A percentile compares a stretch with the other conserved stretches of the same genome.
Evolutionary conservation across 768 basidiomycete genomes (phyloP).

Genomic region (Pholiota microspora): DNA sequence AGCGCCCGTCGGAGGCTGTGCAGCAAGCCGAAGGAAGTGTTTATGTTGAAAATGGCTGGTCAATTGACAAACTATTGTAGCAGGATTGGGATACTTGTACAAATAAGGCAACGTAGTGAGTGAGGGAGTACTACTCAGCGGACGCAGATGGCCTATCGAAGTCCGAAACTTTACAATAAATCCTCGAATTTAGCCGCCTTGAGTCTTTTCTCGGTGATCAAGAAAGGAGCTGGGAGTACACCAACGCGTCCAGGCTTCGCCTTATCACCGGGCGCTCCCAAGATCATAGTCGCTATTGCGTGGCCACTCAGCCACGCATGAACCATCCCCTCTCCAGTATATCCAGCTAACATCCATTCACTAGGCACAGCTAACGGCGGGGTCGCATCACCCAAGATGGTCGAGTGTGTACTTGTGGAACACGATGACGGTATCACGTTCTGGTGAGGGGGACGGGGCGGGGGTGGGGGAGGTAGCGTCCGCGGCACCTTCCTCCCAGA

Average conservation of each 20-base stretch:
- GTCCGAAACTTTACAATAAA: conserved; percentile 17
- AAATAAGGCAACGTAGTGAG: no score
- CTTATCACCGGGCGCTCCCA: conserved; percentile 18
- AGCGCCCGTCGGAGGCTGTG: no score
- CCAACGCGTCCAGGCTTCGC: conserved; percentile 23
- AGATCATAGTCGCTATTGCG: neutral
- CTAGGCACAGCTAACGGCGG: conserved; percentile 32
- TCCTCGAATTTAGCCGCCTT: conserved; percentile 39
- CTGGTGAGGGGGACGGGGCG: conserved; percentile 3
- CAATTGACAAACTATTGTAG: no score
- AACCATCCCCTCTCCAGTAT: conserved; percentile 17
- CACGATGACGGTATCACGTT: neutral
- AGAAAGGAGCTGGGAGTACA: conserved; percentile 43
- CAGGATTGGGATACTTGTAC: no score
- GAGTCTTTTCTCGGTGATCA: conserved; percentile 49
- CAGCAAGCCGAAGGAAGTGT: no score
- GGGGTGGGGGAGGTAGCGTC: neutral
- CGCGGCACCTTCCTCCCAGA: conserved; percentile 35
- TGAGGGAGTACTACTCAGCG: no score
- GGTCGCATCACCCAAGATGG: neutral
- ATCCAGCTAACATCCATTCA: conserved; percentile 47
- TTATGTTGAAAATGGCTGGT: no score
- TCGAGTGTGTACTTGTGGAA: neutral
- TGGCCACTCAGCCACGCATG: conserved; percentile 5
- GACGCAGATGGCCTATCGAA: neutral